Base-by-base conservation (phyloP, 371 early-diverging fungal species). In the Mucor circinelloides region DNA sequence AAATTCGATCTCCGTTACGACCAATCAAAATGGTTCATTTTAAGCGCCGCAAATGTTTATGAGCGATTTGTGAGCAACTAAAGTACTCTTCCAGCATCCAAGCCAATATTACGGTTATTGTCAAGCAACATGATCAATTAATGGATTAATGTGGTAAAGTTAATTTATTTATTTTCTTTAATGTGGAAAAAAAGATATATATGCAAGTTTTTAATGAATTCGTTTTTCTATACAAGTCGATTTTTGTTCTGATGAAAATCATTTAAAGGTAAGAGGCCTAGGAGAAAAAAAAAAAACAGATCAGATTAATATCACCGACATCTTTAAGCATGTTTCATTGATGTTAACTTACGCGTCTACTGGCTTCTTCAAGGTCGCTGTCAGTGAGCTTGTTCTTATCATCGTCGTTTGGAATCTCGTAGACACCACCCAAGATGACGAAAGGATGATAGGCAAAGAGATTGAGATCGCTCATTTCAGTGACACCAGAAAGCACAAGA, bases 401-500 rank as follows among this genome's bases (percentile, higher is more conserved):
- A 62, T 77, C 79, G 58, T 80, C 73, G 52, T 70, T 71, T 36
- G 85, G 86, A 48, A 89, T 84, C 66, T 86, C 89, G 65, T 82
- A 85, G 9, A 88, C 86, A 63, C 87, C 87, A 61, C 88, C 84
- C 58, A 87, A 73, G 50, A 88, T 83, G 27, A 87, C 67, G 67
- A 76, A 87, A 52, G 90, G 90, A 40, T 83, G 80, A 74, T 88
- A 90, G 36, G 88, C 85, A 56, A 86, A 84, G 28, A 77, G 64
- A 25, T 72, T 69, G 48, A 90, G 64, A 58, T 87, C 86, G 9
- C 73, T 72, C 75, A 74, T 76, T 58, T 81, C 80, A 28, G 88
- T 87, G 40, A 90, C 87, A 62, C 90, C 88, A 58, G 83, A 82
- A 58, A 90, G 74, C 36, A 90, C 90, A 27, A 90, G 79, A 28